Percentiles rank a stretch among this genome's conserved stretches.
Conservation (phyloP, 2,329 filamentous ascomycete genomes). For the Hypomyces rosellus region DNA sequence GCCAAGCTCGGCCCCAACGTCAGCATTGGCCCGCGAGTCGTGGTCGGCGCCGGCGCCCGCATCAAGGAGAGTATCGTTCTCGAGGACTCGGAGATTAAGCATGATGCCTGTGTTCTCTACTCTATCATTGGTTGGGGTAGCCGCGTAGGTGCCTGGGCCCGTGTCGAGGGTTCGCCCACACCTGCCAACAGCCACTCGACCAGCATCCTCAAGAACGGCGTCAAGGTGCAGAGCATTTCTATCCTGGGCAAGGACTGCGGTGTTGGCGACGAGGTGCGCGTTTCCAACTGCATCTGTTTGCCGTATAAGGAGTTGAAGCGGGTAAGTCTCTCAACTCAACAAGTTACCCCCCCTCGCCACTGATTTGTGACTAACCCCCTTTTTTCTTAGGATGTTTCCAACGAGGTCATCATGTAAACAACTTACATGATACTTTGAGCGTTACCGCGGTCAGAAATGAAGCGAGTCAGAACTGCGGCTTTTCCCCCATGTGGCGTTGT, state of each 20-base stretch:
- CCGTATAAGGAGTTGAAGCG: conserved; percentile 98
- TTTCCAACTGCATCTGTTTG: conserved; percentile 96
- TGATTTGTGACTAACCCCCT: conserved; percentile 19
- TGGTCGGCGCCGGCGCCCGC: conserved; percentile 78
- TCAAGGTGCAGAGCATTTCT: conserved; percentile 98
- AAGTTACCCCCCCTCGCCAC: not conserved
- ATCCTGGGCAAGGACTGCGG: conserved; percentile 94
- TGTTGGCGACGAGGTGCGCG: conserved; percentile 87
- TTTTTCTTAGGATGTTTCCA: conserved; percentile 66
- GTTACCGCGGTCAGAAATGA: too few relatives aligned
- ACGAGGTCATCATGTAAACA: conserved; percentile 84
- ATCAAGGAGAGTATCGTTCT: conserved; percentile 95
- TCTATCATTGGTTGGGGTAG: conserved; percentile 96
- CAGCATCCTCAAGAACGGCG: conserved; percentile 92
- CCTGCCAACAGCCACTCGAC: conserved; percentile 84
- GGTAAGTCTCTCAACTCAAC: conserved; percentile 46
- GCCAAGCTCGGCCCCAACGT: conserved; percentile 97
- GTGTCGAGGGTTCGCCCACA: conserved; percentile 91
- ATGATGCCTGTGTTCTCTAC: conserved; percentile 92
- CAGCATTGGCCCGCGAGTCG: conserved; percentile 83
- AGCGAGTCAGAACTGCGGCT: too few relatives aligned
- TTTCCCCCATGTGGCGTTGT: too few relatives aligned
- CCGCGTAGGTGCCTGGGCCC: conserved; percentile 93
- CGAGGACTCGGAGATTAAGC: conserved; percentile 91
- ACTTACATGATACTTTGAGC: too few relatives aligned